A percentile compares a stretch with the other conserved stretches of the same genome.
These are phyloP conservation scores for Russula abietina DNA, from an alignment of 768 basidiomycete genomes.

Conservation along the genomic window DNA sequence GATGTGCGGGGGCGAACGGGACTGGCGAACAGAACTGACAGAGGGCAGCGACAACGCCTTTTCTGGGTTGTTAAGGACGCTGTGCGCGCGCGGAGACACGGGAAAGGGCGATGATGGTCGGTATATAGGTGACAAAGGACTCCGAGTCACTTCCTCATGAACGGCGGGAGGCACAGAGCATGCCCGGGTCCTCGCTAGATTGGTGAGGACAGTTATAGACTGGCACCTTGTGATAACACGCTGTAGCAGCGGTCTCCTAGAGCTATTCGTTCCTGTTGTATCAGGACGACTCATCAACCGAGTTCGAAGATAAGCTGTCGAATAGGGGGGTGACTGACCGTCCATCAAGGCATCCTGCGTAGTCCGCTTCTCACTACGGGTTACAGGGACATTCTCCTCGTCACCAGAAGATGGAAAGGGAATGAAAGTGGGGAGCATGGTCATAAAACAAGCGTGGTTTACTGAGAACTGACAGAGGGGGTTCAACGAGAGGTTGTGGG, in stretches of 20 bases:
- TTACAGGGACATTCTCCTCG: background rate
- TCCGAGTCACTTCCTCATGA: background rate
- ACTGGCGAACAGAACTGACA: background rate
- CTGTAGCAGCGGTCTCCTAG: background rate
- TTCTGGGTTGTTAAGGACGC: constrained; percentile 1
- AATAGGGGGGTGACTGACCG: constrained; percentile 4
- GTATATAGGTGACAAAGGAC: background rate
- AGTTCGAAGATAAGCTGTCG: background rate
- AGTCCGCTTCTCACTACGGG: background rate
- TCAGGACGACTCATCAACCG: background rate
- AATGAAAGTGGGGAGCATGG: background rate
- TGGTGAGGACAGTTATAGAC: constrained; percentile 8
- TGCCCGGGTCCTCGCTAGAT: background rate
- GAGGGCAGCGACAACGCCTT: background rate
- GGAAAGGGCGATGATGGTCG: background rate
- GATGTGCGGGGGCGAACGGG: background rate
- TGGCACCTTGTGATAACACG: background rate
- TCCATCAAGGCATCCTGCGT: background rate
- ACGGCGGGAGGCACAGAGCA: background rate
- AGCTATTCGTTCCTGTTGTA: background rate
- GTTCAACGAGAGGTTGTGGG: too few relatives aligned
- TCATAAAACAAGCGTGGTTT: background rate
- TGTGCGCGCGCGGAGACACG: background rate
- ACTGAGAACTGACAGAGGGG: background rate
- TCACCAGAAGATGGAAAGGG: background rate